A percentile compares a stretch with the other conserved stretches of the same genome.
phyloP scores from a whole-genome alignment of 306 rosid genomes.

The Medicago arabica region DNA sequence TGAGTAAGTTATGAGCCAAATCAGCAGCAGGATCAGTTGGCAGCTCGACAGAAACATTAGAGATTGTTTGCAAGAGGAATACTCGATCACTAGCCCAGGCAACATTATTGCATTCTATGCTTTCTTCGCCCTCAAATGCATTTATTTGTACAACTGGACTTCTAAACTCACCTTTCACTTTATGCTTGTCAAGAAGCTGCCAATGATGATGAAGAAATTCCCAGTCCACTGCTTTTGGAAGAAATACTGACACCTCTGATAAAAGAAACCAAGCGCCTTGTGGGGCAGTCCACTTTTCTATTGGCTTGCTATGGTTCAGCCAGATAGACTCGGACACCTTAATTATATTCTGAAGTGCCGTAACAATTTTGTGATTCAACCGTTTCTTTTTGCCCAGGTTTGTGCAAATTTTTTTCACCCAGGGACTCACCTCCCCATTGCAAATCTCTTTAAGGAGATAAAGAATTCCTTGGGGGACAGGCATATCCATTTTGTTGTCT shows the following conservation, averaged over 20 bases:
- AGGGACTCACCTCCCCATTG: conserved; percentile 79
- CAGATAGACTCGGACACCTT: conserved; percentile 79
- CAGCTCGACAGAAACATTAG: conserved; percentile 87
- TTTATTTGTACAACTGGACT: conserved; percentile 56
- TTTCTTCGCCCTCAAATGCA: conserved; percentile 51
- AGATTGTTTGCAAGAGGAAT: conserved; percentile 88
- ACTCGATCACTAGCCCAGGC: conserved; percentile 94
- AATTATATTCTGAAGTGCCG: conserved; percentile 78
- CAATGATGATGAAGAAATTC: conserved; percentile 94
- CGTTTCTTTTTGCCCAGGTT: conserved; percentile 82
- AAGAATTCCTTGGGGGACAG: conserved; percentile 61
- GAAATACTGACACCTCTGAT: conserved; percentile 85
- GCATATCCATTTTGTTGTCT: conserved; percentile 54
- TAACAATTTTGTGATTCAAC: conserved; percentile 59
- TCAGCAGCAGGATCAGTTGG: conserved; percentile 84
- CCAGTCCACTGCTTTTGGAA: conserved; percentile 85
- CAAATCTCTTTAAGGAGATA: conserved; percentile 72
- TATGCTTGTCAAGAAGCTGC: conserved; percentile 83
- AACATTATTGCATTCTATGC: conserved; percentile 59
- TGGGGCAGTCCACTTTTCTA: conserved; percentile 94
- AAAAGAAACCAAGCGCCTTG: conserved; percentile 94
- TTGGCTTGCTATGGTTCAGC: conserved; percentile 70
- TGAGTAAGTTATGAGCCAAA: conserved; percentile 77
- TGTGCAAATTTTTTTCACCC: conserved; percentile 93
- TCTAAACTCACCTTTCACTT: conserved; percentile 49